Evolutionary conservation across 2,329 filamentous ascomycete species (phyloP).

Genomic region (Scopulariopsis brevicaulis): DNA sequence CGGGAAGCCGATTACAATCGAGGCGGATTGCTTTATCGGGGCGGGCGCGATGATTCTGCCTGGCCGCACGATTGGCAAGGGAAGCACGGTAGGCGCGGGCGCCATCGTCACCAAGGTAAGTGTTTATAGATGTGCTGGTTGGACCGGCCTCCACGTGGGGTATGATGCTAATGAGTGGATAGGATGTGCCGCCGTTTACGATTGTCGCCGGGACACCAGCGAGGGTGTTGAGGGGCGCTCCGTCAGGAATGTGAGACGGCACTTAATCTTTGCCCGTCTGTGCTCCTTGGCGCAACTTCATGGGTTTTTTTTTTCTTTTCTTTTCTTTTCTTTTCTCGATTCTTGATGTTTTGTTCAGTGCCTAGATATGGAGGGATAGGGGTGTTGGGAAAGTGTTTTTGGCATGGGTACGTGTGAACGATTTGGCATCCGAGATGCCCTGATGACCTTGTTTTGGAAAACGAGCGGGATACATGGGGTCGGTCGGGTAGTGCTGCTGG

Average conservation of each 20-base stretch:
- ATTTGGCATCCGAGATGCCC: neutral
- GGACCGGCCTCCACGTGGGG: neutral
- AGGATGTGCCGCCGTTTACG: slow-evolving; percentile 57
- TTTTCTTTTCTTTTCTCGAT: neutral
- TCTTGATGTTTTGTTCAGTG: neutral
- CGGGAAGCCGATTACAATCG: slow-evolving; percentile 64
- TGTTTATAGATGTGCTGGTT: slow-evolving; percentile 2
- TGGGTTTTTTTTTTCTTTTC: slow-evolving; percentile 1
- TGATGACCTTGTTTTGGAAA: neutral
- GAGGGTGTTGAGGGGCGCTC: slow-evolving; percentile 32
- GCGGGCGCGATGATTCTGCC: slow-evolving; percentile 68
- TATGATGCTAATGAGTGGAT: neutral
- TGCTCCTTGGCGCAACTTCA: neutral
- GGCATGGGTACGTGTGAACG: neutral
- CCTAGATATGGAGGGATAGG: neutral
- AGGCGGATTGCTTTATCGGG: slow-evolving; percentile 76
- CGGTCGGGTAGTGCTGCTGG: neutral
- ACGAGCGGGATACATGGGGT: neutral
- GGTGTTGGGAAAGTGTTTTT: neutral
- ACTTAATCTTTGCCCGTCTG: neutral
- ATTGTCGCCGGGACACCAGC: slow-evolving; percentile 62
- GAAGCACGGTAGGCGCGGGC: slow-evolving; percentile 69
- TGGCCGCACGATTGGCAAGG: slow-evolving; percentile 69
- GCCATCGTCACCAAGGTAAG: slow-evolving; percentile 71
- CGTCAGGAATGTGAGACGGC: neutral